Evolutionary conservation across 768 basidiomycete species (phyloP), one percentile per base, ranked within the genome.

Genomic region (Mycena pura): DNA sequence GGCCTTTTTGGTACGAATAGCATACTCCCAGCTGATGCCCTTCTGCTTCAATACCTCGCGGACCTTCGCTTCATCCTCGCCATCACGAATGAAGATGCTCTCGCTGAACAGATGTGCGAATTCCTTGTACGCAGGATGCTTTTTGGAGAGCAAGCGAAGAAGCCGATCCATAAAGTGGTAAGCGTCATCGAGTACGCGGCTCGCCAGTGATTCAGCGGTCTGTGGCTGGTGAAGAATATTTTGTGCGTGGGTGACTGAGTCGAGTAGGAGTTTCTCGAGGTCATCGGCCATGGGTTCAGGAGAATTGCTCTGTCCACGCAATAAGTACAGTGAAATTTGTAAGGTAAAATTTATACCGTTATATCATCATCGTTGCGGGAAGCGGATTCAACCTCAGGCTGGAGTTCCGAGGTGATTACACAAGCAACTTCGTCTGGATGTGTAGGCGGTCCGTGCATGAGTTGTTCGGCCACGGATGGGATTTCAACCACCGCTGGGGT

Each of bases 31-130:
- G 40, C 29, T 3, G n/a, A 53, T 53, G 19, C 43, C 63, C 22
- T 61, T 60, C 34, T 52, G 13, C 22, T 55, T 17, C 17, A 65
- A 54, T 13, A 61, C 27, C 25, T 41, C 47, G 5, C 55, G 47
- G 3, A 65, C 63, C 5, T 47, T 43, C 0, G 31, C 38, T 31
- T 52, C 47, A 36, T 65, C 63, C n/a, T 40, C 34, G 7, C n/a
- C 25, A n/a, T 60, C 63, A 11, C 54, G 54, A 39, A 65, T 49
- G n/a, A 65, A 59, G 19, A 60, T 57, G 1, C 29, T 51, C 41
- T 50, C 44, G 17, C 43, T 39, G 39, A 62, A 62, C 25, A 49
- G 24, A 32, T 54, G 61, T 5, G 61, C 27, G 32, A 62, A 62
- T 24, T 44, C 55, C 22, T 62, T 57, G 48, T 38, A 62, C 5